phyloP scores from a whole-genome alignment of 768 basidiomycete species.

The Agrocybe praecox region DNA sequence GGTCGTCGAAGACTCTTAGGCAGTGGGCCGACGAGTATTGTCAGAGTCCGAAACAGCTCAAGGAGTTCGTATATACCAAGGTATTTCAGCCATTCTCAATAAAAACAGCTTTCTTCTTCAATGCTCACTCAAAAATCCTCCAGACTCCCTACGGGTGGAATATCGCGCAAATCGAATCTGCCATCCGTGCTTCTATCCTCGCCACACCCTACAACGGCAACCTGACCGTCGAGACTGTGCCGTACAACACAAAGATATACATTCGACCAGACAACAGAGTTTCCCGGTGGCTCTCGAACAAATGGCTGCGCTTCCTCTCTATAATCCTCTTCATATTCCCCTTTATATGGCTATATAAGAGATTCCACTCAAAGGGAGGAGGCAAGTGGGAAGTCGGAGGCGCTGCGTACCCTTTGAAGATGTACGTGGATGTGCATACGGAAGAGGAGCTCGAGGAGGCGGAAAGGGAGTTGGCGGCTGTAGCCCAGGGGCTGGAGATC shows the following conservation, averaged over 20 bases:
- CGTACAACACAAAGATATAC: slow-evolving; percentile 49
- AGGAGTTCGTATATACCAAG: slow-evolving; percentile 79
- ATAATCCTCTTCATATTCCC: slow-evolving; percentile 53
- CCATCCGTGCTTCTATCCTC: slow-evolving; percentile 42
- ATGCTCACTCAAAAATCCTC: no score
- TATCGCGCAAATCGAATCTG: slow-evolving; percentile 39
- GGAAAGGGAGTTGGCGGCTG: neutral
- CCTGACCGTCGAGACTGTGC: slow-evolving; percentile 53
- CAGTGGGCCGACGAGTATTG: slow-evolving; percentile 89
- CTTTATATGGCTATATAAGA: slow-evolving; percentile 79
- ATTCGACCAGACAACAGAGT: slow-evolving; percentile 70
- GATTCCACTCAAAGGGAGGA: slow-evolving; percentile 67
- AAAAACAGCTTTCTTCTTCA: neutral
- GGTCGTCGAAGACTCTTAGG: slow-evolving; percentile 62
- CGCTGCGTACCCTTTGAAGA: slow-evolving; percentile 73
- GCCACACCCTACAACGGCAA: slow-evolving; percentile 46
- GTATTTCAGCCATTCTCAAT: no score
- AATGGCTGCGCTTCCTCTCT: slow-evolving; percentile 40
- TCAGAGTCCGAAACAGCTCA: slow-evolving; percentile 65
- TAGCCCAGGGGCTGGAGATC: neutral
- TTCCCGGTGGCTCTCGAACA: slow-evolving; percentile 67
- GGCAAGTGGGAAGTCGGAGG: slow-evolving; percentile 79
- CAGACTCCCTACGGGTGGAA: slow-evolving; percentile 53
- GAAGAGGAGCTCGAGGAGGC: slow-evolving; percentile 15
- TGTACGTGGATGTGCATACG: slow-evolving; percentile 35